Percentiles rank a stretch among this genome's conserved stretches.
Evolutionary conservation across 192 early-diverging fungal species (phyloP).

Genomic region (Obelidium mucronatum): DNA sequence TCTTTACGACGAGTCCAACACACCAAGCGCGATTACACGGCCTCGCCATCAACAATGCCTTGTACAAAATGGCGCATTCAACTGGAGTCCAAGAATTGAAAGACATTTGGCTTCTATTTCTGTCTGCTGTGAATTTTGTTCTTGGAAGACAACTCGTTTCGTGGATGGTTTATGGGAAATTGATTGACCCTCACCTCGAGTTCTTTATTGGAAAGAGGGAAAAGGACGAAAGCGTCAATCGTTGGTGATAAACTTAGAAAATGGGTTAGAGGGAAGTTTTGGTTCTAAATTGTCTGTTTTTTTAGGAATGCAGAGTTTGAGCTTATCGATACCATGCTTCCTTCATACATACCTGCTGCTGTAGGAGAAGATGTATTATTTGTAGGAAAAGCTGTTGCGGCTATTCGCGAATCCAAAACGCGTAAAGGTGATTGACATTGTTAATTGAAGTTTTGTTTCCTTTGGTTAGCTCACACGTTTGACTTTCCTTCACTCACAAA

Average conservation of each 20-base stretch:
- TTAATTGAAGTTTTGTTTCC: constrained; percentile 31
- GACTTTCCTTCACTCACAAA: background rate
- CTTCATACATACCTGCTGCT: constrained; percentile 55
- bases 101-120: constrained; percentile 45
- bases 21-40: background rate
- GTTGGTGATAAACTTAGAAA: constrained; percentile 7
- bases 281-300: background rate
- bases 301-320: constrained; percentile 58
- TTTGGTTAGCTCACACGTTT: background rate
- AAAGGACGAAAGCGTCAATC: background rate
- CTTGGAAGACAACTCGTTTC: constrained; percentile 65
- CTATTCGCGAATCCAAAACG: constrained; percentile 44
- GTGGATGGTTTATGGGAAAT: constrained; percentile 74
- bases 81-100: constrained; percentile 21
- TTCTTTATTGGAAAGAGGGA: constrained; percentile 64
- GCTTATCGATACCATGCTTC: constrained; percentile 54
- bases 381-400: constrained; percentile 71
- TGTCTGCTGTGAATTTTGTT: constrained; percentile 56
- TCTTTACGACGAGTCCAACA: background rate
- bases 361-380: constrained; percentile 72
- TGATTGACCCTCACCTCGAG: constrained; percentile 65
- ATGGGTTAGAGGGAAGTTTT: constrained; percentile 10
- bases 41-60: background rate
- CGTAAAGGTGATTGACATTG: constrained; percentile 37
- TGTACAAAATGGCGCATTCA: constrained; percentile 24